Percentiles rank a stretch among this genome's conserved stretches.
phyloP scores from a whole-genome alignment of 2,329 filamentous ascomycete species.

The Pseudonectria foliicola region DNA sequence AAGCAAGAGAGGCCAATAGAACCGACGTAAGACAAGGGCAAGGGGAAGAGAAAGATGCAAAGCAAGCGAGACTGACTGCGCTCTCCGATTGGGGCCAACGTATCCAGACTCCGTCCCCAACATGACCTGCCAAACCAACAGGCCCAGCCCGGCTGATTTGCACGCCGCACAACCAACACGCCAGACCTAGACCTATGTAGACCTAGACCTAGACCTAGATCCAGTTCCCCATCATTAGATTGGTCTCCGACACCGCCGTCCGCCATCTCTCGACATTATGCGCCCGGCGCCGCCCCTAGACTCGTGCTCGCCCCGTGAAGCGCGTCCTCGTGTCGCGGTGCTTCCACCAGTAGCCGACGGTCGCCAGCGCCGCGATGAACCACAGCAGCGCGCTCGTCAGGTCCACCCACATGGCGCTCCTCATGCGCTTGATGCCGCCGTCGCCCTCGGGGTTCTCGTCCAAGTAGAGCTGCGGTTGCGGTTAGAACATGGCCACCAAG shows the following conservation, averaged over 20 bases:
- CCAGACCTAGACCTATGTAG: too few species aligned
- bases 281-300: conserved; percentile 26
- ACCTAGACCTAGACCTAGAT: too few species aligned
- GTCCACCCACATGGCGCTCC: conserved; percentile 80
- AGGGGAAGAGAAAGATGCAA: too few species aligned
- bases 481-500: conserved; percentile 9
- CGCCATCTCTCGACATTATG: background rate
- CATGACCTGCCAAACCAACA: too few species aligned
- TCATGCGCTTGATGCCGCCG: conserved; percentile 64
- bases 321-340: conserved; percentile 44
- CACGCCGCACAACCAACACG: too few species aligned
- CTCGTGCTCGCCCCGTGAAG: conserved; percentile 53
- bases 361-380: conserved; percentile 55
- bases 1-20: too few species aligned
- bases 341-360: conserved; percentile 51
- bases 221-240: too few species aligned
- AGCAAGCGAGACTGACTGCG: too few species aligned
- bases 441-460: conserved; percentile 58
- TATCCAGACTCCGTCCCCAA: too few species aligned
- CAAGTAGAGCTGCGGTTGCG: conserved; percentile 57
- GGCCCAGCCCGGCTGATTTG: too few species aligned
- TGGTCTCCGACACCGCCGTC: background rate
- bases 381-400: conserved; percentile 69
- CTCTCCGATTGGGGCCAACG: too few species aligned
- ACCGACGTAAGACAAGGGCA: too few species aligned